phyloP scores from a whole-genome alignment of 768 basidiomycete genomes.

The Trametes coccinea region DNA sequence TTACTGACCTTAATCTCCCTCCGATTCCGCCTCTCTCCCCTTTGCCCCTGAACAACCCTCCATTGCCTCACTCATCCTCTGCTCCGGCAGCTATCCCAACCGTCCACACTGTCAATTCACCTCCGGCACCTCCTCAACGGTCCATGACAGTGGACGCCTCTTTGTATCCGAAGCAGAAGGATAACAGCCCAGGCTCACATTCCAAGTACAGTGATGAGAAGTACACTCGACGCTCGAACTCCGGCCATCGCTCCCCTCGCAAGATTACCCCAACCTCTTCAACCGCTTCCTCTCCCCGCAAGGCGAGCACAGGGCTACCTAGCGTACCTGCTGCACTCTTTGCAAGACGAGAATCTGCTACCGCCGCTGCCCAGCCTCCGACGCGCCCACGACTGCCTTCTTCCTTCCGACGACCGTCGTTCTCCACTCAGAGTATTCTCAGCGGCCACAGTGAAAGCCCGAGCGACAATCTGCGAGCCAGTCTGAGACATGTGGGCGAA shows the following conservation, averaged over 20 bases:
- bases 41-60: slow-evolving; percentile 24
- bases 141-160: slow-evolving; percentile 14
- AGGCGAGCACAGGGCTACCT: slow-evolving; percentile 21
- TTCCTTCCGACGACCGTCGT: slow-evolving; percentile 47
- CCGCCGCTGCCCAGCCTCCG: slow-evolving; percentile 5
- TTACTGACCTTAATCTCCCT: slow-evolving; percentile 47
- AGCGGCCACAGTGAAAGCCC: slow-evolving; percentile 37
- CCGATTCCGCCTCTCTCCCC: slow-evolving; percentile 30
- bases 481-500: slow-evolving; percentile 68
- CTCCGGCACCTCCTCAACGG: slow-evolving; percentile 10
- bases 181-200: slow-evolving; percentile 22
- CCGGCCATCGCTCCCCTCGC: slow-evolving; percentile 25
- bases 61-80: slow-evolving; percentile 40
- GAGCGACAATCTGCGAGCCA: slow-evolving; percentile 35
- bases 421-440: slow-evolving; percentile 35
- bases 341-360: slow-evolving; percentile 25
- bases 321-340: slow-evolving; percentile 22
- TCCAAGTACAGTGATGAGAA: slow-evolving; percentile 19
- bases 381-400: slow-evolving; percentile 28
- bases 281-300: slow-evolving; percentile 28
- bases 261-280: slow-evolving; percentile 28
- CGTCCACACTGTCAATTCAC: slow-evolving; percentile 29
- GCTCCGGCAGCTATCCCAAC: slow-evolving; percentile 43
- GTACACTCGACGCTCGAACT: slow-evolving; percentile 9
- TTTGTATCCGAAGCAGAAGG: background rate